phyloP scores from a whole-genome alignment of 202 grass and related monocot genomes.

The Hordeum pubiflorum region DNA sequence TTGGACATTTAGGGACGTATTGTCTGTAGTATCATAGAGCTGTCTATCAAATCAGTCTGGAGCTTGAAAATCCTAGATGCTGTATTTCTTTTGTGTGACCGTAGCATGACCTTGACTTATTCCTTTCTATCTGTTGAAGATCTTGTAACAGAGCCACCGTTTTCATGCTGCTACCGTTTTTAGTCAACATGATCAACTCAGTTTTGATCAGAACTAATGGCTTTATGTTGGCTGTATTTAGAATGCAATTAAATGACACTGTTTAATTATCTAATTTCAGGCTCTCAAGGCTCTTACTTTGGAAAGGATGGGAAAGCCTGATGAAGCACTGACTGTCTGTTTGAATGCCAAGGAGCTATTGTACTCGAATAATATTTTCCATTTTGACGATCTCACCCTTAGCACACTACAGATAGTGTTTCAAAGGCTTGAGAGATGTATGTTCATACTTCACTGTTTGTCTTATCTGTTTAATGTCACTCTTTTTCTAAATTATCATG shows the following conservation, averaged over 20 bases:
- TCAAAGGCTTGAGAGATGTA: conserved; percentile 86
- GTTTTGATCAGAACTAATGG: background rate
- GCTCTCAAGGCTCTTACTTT: conserved; percentile 95
- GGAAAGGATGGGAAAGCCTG: conserved; percentile 92
- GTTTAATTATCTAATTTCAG: conserved; percentile 41
- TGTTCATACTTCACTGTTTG: conserved; percentile 12
- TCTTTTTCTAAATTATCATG: conserved; percentile 12
- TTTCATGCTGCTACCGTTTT: conserved; percentile 13
- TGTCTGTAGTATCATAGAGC: background rate
- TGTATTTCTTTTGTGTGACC: conserved; percentile 3
- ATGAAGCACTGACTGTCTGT: conserved; percentile 69
- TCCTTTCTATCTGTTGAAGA: background rate
- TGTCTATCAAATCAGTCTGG: background rate
- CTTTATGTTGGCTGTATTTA: background rate
- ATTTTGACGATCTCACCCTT: conserved; percentile 92
- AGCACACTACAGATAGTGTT: conserved; percentile 95
- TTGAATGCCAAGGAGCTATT: conserved; percentile 75
- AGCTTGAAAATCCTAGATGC: background rate
- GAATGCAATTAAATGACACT: conserved; percentile 7
- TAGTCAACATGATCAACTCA: background rate
- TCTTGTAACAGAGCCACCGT: background rate
- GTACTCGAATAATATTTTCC: conserved; percentile 61
- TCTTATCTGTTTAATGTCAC: conserved; percentile 6
- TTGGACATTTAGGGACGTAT: background rate
- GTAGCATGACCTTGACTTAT: background rate